phyloP scores from a whole-genome alignment of 164 flowering plant genomes.

The Annona squamosa region DNA sequence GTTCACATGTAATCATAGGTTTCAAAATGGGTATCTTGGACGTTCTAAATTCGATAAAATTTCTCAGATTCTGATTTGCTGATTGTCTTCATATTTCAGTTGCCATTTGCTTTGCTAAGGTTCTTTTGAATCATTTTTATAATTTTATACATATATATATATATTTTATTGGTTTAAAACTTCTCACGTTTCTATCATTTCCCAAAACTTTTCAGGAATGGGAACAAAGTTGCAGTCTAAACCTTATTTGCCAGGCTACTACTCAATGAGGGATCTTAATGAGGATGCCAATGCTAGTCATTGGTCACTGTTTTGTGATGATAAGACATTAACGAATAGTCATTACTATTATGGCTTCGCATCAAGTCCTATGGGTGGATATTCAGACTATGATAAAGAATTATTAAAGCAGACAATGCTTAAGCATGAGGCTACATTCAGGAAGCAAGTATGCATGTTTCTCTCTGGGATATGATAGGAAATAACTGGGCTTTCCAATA shows the following conservation, averaged over 20 bases:
- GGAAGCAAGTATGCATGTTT: slow-evolving; percentile 56
- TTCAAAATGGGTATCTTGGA: background rate
- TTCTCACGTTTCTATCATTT: background rate
- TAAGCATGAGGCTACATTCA: slow-evolving; percentile 75
- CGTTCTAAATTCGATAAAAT: background rate
- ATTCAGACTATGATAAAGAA: slow-evolving; percentile 57
- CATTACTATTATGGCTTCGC: slow-evolving; percentile 44
- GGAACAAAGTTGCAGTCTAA: slow-evolving; percentile 75
- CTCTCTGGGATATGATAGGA: too few species aligned
- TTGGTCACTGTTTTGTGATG: slow-evolving; percentile 62
- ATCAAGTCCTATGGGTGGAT: slow-evolving; percentile 35
- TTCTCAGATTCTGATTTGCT: background rate
- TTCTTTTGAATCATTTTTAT: background rate
- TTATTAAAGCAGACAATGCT: slow-evolving; percentile 71
- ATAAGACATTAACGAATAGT: slow-evolving; percentile 41
- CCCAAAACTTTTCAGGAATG: slow-evolving; percentile 53
- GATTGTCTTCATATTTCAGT: background rate
- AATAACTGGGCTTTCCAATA: too few species aligned
- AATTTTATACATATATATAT: background rate
- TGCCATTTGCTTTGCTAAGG: background rate
- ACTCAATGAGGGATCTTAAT: slow-evolving; percentile 76
- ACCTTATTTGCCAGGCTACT: slow-evolving; percentile 54
- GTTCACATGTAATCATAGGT: background rate
- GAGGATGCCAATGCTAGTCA: slow-evolving; percentile 56
- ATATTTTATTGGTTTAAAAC: too few species aligned